Evolutionary conservation across 2,329 filamentous ascomycete genomes (phyloP), one percentile per base, ranked within the genome.

Genomic region (Colletotrichum zoysiae): DNA sequence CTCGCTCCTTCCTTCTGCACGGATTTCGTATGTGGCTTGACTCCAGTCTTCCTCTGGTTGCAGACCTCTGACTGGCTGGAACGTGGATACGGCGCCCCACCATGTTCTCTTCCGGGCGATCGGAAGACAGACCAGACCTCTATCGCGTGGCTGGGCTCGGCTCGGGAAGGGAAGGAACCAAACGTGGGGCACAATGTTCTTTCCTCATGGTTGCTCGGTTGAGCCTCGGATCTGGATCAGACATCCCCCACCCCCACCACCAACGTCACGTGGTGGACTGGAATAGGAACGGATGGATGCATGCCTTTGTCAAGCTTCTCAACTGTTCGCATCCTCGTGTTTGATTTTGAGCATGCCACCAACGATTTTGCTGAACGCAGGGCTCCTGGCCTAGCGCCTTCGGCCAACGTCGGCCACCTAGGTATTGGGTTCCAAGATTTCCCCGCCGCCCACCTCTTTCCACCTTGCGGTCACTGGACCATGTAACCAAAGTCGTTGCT

Each of bases 91-190:
- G 7, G 35, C 9, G 56, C 30, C 44, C 68, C 68, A 16, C 64
- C 51, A 3, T 14, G 20, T 20, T 62, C 48, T 53, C 40, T 61
- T 42, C 64, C 65, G 68, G 65, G 44, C 51, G 58, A 40, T 62
- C 57, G 68, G 68, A 68, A 68, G 26, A 26, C 26, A 26, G 26
- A 26, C 26, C 26, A 26, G 26, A 26, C 26, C 16, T 55, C 51
- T 30, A 30, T 35, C 51, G 16, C 51, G 35, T 55, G 51, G 51
- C 51, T 57, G 55, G 55, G 40, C 38, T 70, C 68, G 55, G 40
- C 38, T 70, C 68, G 68, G 68, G 64, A 71, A 71, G 65, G 68
- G n/a, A 71, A 71, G 68, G 68, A 71, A 71, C 50, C 50, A 71
- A 57, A 62, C 64, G 58, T 58, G 57, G 65, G 48, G 51, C 68